Base-by-base conservation (phyloP, 2,329 filamentous ascomycete genomes). In the Taxawa tesnikishii region DNA sequence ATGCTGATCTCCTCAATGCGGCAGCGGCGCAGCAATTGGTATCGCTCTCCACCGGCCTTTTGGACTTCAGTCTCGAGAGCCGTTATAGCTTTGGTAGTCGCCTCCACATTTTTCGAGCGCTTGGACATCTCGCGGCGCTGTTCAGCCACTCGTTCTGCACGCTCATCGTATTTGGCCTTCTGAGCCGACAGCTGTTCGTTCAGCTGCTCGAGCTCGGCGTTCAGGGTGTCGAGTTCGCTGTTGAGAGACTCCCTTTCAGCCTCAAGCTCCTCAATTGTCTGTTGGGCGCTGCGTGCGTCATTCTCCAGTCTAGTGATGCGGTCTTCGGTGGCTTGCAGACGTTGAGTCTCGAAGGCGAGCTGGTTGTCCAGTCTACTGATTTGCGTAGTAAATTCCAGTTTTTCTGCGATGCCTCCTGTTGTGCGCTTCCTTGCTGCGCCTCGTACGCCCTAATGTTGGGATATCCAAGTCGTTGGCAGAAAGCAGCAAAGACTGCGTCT, bases 1-100 rank as follows among this genome's bases (percentile, higher is more conserved):
- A 98, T 70, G 40, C 80, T 75, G 43, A 96, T 83, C 50, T 94
- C 87, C 52, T 96, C 88, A 28, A 98, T 75, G 52, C 92, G 88
- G 64, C 88, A 96, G 40, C 83, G 76, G 49, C 85, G 76, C 32
- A 98, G 70, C 28, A 93, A 63, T 27, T 77, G 77, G 51, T 94
- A 94, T 51, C 90, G 83, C 46, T 74, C 76, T 0, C 84, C 78
- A 37, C 80, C 83, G 49, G 84, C 84, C 47, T 81, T 83, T 55
- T 94, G 84, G 30, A 93, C 76, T 38, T 85, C 79, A 2, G 79
- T 78, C 55, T 96, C 87, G n/a, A 92, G 63, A 5, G 68, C 71
- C 36, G 73, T 75, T 36, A 98, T 81, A 26, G 76, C 75, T 49
- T 82, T 87, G 31, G 82, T 65, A 2, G 69, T 71, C 13, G 66